Conservation (phyloP, 345 rosid genomes). For the Lumnitzera littorea region DNA sequence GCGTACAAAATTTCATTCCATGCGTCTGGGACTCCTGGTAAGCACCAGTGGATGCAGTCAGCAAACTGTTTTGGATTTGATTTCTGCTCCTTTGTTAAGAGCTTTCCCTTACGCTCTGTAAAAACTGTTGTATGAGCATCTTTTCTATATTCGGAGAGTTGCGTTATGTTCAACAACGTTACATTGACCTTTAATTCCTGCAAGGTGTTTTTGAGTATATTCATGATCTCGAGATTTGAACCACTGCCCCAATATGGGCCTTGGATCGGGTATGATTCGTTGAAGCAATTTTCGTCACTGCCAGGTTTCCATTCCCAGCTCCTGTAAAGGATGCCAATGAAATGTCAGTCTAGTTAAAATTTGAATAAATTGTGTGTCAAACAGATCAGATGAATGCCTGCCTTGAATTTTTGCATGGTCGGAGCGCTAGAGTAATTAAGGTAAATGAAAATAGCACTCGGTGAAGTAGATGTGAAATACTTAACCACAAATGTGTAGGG, state of each 20-base stretch:
- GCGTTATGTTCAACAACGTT: constrained; percentile 65
- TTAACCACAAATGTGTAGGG: constrained; percentile 85
- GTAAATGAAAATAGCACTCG: too few species aligned
- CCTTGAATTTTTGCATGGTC: too few species aligned
- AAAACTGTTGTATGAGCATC: constrained; percentile 78
- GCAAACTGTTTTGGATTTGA: constrained; percentile 57
- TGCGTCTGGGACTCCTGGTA: constrained; percentile 89
- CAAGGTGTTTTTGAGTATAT: constrained; percentile 37
- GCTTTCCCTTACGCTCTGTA: constrained; percentile 79
- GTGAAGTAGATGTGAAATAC: constrained; percentile 4
- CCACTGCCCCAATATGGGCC: constrained; percentile 83
- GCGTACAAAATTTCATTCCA: constrained; percentile 87
- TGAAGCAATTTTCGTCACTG: constrained; percentile 67
- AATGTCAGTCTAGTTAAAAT: neutral
- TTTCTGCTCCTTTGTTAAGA: constrained; percentile 63
- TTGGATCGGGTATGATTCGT: constrained; percentile 57
- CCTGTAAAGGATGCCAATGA: constrained; percentile 27
- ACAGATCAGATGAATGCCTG: neutral
- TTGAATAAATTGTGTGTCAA: neutral
- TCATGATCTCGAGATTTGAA: constrained; percentile 72
- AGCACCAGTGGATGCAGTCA: constrained; percentile 94
- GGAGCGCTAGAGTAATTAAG: too few species aligned
- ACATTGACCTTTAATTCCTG: constrained; percentile 38
- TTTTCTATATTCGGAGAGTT: constrained; percentile 74
- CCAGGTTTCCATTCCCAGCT: constrained; percentile 95